Conservation (phyloP, 768 basidiomycete genomes). For the Tylopilus sp. region DNA sequence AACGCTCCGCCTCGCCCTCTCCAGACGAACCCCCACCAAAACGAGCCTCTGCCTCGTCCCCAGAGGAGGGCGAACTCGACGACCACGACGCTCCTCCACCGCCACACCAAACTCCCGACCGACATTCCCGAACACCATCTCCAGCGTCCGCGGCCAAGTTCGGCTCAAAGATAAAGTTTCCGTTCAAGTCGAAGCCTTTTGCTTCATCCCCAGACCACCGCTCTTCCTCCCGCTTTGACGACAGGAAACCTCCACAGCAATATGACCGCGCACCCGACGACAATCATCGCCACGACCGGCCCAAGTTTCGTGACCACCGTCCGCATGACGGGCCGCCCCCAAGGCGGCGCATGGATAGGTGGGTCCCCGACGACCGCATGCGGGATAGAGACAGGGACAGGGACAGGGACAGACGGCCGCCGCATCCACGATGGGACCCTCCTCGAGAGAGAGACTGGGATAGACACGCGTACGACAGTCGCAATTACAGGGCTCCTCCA, state of each 20-base stretch:
- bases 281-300: constrained; percentile 36
- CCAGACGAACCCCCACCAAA: constrained; percentile 49
- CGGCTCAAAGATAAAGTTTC: constrained; percentile 59
- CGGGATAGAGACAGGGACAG: constrained; percentile 20
- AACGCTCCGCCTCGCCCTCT: constrained; percentile 61
- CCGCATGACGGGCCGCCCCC: constrained; percentile 11
- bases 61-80: constrained; percentile 83
- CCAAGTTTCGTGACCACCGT: constrained; percentile 21
- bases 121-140: constrained; percentile 32
- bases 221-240: constrained; percentile 34
- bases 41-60: constrained; percentile 54
- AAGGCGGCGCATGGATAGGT: constrained; percentile 23
- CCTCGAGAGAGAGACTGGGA: constrained; percentile 25
- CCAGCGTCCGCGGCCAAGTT: constrained; percentile 31
- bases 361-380: constrained; percentile 27
- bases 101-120: constrained; percentile 12
- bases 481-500: constrained; percentile 17
- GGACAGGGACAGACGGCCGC: constrained; percentile 28
- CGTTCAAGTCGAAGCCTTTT: constrained; percentile 55
- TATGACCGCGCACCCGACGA: constrained; percentile 45
- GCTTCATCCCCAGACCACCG: constrained; percentile 11
- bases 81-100: constrained; percentile 37
- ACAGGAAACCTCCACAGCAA: constrained; percentile 22
- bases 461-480: constrained; percentile 17
- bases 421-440: constrained; percentile 17